Evolutionary conservation across 306 rosid species (phyloP), one percentile per base, ranked within the genome.

Genomic region (Calophaca sinica): DNA sequence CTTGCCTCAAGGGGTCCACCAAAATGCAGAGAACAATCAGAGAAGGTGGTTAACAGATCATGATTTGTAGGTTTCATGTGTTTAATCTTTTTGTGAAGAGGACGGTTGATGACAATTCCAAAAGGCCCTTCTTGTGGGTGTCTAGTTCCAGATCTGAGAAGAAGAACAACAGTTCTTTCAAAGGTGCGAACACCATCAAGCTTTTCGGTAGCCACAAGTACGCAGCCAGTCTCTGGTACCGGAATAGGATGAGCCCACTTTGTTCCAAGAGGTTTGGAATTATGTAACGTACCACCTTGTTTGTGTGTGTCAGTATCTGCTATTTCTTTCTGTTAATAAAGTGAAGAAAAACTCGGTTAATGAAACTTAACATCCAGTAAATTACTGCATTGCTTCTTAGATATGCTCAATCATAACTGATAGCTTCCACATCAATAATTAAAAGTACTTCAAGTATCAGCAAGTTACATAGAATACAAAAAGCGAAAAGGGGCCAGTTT

Each of bases 231-330:
- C 90, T 96, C 98, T 8, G 99, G 97, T 9, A 86, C 85, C 0
- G 88, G 92, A 84, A 96, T 86, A 58, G 99, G 99, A 79, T 96
- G 99, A 15, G 99, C 99, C 99, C 99, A 96, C 84, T 88, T 89
- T 83, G 80, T 52, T 39, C 81, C 90, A 3, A 89, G 91, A 61
- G 86, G 75, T 58, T 86, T 92, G 53, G 89, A 84, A 74, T 64
- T 82, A 49, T 79, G 84, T 58, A 76, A 70, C 0, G 62, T 42
- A 62, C 78, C 97, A 26, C 67, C 86, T 80, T 89, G 80, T 50
- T 31, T 77, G 14, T 84, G 85, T 41, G 76, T 35, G 42, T 88
- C 93, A 52, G 86, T 45, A 46, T 88, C 97, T 26, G 68, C 84
- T 66, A 77, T 70, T 79, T 88, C 94, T 41, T 80, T 91, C 99